These are phyloP conservation scores for Peterozyma toletana DNA, from an alignment of 805 yeast genomes.

Conservation along the genomic window DNA sequence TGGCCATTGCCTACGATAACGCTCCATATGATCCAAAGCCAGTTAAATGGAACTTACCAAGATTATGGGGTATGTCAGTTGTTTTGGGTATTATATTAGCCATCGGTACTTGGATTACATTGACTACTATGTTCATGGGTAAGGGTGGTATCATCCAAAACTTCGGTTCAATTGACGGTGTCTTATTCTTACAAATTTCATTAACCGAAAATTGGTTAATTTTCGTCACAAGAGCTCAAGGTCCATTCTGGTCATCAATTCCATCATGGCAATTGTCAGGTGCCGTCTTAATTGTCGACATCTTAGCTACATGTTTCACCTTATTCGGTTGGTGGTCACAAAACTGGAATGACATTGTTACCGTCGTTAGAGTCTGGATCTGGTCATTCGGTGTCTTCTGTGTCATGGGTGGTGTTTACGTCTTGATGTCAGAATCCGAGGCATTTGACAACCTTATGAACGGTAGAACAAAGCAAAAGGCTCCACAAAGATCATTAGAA, in stretches of 20 bases:
- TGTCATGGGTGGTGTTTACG: slow-evolving; percentile 94
- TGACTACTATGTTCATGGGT: slow-evolving; percentile 87
- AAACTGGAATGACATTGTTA: slow-evolving; percentile 94
- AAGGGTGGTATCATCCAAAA: slow-evolving; percentile 94
- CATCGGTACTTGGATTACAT: slow-evolving; percentile 88
- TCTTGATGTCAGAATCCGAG: slow-evolving; percentile 79
- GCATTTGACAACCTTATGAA: slow-evolving; percentile 79
- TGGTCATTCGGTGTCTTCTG: slow-evolving; percentile 98
- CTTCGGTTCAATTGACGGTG: slow-evolving; percentile 92
- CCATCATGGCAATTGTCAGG: slow-evolving; percentile 97
- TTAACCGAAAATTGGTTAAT: slow-evolving; percentile 96
- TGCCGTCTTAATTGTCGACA: slow-evolving; percentile 86
- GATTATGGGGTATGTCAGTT: slow-evolving; percentile 95
- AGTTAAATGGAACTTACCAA: slow-evolving; percentile 94
- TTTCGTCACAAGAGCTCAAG: slow-evolving; percentile 93
- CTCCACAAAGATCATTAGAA: slow-evolving; percentile 65
- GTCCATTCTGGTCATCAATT: slow-evolving; percentile 95
- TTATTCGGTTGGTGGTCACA: slow-evolving; percentile 97
- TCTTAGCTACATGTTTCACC: slow-evolving; percentile 87
- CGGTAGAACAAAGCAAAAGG: slow-evolving; percentile 59
- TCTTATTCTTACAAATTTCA: slow-evolving; percentile 87
- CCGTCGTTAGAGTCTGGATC: slow-evolving; percentile 91
- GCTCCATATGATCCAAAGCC: slow-evolving; percentile 93
- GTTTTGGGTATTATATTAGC: slow-evolving; percentile 82
- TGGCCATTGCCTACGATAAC: slow-evolving; percentile 95